phyloP scores from a whole-genome alignment of 2,329 filamentous ascomycete genomes.

The Ciborinia camelliae region DNA sequence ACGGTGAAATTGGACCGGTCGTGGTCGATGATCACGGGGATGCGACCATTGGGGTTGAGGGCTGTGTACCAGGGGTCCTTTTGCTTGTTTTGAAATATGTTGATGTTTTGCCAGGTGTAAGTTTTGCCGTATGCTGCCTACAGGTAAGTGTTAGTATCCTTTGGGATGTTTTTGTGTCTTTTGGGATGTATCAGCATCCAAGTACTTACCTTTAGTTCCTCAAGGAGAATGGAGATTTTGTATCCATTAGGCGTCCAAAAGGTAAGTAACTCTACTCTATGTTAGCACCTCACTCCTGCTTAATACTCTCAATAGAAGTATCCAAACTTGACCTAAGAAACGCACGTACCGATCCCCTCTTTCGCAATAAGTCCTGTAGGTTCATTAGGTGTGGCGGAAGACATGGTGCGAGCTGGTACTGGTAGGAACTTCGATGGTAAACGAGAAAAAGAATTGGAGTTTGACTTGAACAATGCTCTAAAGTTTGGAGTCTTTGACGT shows the following conservation, averaged over 20 bases:
- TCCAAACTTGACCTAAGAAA: neutral
- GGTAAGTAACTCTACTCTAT: conserved; percentile 63
- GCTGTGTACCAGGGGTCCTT: conserved; percentile 65
- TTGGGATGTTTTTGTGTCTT: neutral
- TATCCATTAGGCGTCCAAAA: conserved; percentile 53
- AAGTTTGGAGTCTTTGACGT: neutral
- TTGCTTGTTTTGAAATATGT: conserved; percentile 60
- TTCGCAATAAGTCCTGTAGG: neutral
- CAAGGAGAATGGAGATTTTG: conserved; percentile 59
- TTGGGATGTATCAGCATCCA: neutral
- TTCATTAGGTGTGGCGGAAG: neutral
- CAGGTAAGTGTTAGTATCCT: neutral
- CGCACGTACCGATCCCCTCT: neutral
- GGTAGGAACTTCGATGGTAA: neutral
- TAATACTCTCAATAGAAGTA: neutral
- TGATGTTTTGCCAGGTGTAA: conserved; percentile 57
- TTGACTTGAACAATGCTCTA: neutral
- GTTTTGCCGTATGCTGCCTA: conserved; percentile 52
- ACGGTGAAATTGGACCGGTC: conserved; percentile 59
- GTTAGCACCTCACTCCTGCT: conserved; percentile 56
- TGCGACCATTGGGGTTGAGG: conserved; percentile 61
- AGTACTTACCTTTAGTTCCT: conserved; percentile 55
- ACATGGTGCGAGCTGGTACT: neutral
- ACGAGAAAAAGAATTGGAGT: neutral
- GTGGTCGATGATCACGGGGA: conserved; percentile 64